Conservation (phyloP, 495 filamentous ascomycete species). For the Evernia prunastri region DNA sequence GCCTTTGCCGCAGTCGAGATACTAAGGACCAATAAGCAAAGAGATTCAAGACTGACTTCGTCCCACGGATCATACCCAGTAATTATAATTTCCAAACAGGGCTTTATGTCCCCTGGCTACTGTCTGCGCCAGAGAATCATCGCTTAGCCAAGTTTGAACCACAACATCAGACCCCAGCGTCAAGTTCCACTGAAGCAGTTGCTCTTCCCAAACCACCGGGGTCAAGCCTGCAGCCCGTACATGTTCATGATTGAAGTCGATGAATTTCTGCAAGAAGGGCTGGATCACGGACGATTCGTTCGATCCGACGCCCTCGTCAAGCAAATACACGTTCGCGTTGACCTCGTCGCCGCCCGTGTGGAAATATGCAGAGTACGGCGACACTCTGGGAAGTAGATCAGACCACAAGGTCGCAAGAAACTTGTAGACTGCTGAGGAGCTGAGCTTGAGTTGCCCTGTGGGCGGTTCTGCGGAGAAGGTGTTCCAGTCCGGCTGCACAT, state of each 20-base stretch:
- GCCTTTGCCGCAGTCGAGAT: conserved; percentile 75
- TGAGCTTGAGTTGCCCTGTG: conserved; percentile 68
- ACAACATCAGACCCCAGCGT: conserved; percentile 55
- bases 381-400: conserved; percentile 66
- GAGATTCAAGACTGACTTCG: background rate
- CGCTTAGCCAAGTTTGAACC: conserved; percentile 67
- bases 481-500: conserved; percentile 57
- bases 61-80: conserved; percentile 46
- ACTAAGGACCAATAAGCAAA: conserved; percentile 27
- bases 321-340: conserved; percentile 61
- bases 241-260: conserved; percentile 56
- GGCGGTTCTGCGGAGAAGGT: conserved; percentile 69
- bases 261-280: conserved; percentile 65
- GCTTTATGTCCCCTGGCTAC: conserved; percentile 56
- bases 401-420: conserved; percentile 63
- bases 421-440: conserved; percentile 53
- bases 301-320: conserved; percentile 64
- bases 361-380: conserved; percentile 62
- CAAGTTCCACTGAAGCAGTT: conserved; percentile 67
- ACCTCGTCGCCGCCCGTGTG: conserved; percentile 82
- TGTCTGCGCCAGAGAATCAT: conserved; percentile 44
- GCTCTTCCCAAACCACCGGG: conserved; percentile 79
- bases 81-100: conserved; percentile 68
- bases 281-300: conserved; percentile 54
- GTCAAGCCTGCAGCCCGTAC: conserved; percentile 52